A percentile compares a stretch with the other conserved stretches of the same genome.
Conservation (phyloP, 352 stramenopile species). For the Phytophthora ohioensis region DNA sequence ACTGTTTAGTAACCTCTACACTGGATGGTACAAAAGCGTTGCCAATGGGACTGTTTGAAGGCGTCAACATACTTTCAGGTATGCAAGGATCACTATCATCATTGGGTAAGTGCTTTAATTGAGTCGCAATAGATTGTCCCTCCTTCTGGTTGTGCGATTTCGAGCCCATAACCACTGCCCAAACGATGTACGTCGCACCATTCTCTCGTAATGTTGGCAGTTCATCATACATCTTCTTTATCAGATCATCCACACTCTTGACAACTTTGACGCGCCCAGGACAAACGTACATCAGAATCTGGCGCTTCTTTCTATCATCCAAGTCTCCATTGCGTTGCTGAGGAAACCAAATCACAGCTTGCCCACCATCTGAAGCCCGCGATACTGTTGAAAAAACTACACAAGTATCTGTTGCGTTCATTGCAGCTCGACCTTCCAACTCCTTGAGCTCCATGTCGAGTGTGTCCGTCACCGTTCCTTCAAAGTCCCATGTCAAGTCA, state of each 20-base stretch:
- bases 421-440: slow-evolving; percentile 46
- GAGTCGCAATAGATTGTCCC: background rate
- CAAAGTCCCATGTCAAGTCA: slow-evolving; percentile 70
- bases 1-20: background rate
- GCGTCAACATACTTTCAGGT: background rate
- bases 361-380: slow-evolving; percentile 11
- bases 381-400: slow-evolving; percentile 42
- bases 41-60: background rate
- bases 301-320: slow-evolving; percentile 21
- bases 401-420: slow-evolving; percentile 37
- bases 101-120: background rate
- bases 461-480: slow-evolving; percentile 52
- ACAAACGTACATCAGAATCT: slow-evolving; percentile 69
- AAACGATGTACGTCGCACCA: slow-evolving; percentile 49
- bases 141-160: slow-evolving; percentile 26
- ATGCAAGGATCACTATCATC: background rate
- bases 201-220: slow-evolving; percentile 30
- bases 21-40: background rate
- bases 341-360: slow-evolving; percentile 61
- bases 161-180: slow-evolving; percentile 39
- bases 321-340: background rate
- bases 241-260: slow-evolving; percentile 52
- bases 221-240: slow-evolving; percentile 67
- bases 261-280: slow-evolving; percentile 76
- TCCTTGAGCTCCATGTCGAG: slow-evolving; percentile 74